phyloP scores from a whole-genome alignment of 192 early-diverging fungal genomes.

The Backusella luteola region DNA sequence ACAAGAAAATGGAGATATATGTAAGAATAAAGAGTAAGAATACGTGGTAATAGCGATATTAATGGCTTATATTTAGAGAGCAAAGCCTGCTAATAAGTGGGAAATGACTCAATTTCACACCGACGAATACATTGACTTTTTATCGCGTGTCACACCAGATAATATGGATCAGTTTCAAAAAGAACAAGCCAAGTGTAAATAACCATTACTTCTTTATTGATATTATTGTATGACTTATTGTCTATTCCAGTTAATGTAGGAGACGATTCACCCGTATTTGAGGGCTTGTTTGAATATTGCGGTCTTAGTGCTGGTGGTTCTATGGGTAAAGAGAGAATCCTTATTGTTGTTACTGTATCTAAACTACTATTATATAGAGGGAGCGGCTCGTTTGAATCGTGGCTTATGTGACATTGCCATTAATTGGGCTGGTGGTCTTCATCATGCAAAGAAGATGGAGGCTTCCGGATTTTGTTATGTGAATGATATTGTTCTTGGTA shows the following conservation, averaged over 20 bases:
- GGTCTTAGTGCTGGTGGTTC: constrained; percentile 89
- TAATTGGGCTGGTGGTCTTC: constrained; percentile 91
- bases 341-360: background rate
- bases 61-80: constrained; percentile 19
- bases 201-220: constrained; percentile 6
- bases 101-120: constrained; percentile 95
- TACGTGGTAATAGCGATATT: background rate
- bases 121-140: constrained; percentile 89
- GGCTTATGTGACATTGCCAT: constrained; percentile 86
- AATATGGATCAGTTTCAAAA: constrained; percentile 66
- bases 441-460: constrained; percentile 78
- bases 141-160: constrained; percentile 76
- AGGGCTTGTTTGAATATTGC: constrained; percentile 96
- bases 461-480: constrained; percentile 96
- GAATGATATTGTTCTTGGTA: constrained; percentile 88
- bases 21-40: constrained; percentile 33
- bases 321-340: constrained; percentile 52
- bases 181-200: constrained; percentile 63
- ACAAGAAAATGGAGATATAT: constrained; percentile 88
- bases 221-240: background rate
- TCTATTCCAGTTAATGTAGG: constrained; percentile 66
- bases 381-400: constrained; percentile 78
- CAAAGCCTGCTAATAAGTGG: constrained; percentile 46
- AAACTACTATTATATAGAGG: constrained; percentile 47
- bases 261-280: constrained; percentile 95